Base-by-base conservation (phyloP, 2,329 filamentous ascomycete species). In the Colletotrichum sp. region DNA sequence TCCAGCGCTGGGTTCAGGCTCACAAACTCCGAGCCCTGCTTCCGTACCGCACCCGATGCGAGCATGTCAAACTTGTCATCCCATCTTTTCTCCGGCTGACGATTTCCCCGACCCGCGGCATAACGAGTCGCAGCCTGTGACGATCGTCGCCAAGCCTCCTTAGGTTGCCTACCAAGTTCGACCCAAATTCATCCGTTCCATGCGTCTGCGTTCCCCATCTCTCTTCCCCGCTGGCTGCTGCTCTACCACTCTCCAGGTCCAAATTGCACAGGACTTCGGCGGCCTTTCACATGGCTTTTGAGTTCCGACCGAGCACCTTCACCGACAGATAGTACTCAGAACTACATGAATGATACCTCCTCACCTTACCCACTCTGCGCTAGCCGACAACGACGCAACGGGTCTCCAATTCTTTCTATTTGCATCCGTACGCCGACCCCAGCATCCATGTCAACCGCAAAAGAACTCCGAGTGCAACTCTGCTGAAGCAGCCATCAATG, bases 81-180 rank as follows among this genome's bases (percentile, higher is more conserved):
- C 71, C 71, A 75, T 75, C 75, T 71, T 67, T 77, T 77, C 66
- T 75, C 72, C 72, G 71, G 44, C 21, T 21, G 28, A 16, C 60
- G 59, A 75, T 77, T 74, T 71, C 39, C 67, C 75, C 71, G 72
- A 77, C 72, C 52, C 72, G 72, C 66, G 67, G 75, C 71, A 77
- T 64, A 71, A 71, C 67, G 32, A 75, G 75, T 75, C 52, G 57
- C 71, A 75, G 71, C 65, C 52, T 75, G 64, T 67, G 72, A 77
- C 71, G 66, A 71, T 77, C 62, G 66, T 36, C 39, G 71, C 63
- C 75, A 62, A 72, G 69, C 28, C 24, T 57, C 39, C 28, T 36
- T 24, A 24, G 24, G 24, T 24, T 63, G 13, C 34, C 34, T 21
- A 34, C 24, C 28, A 63, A 52, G n/a, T 52, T 52, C 44, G 44